A percentile compares a stretch with the other conserved stretches of the same genome.
Conservation (phyloP, 2,329 filamentous ascomycete species). For the Phaeosphaeriaceae sp. region DNA sequence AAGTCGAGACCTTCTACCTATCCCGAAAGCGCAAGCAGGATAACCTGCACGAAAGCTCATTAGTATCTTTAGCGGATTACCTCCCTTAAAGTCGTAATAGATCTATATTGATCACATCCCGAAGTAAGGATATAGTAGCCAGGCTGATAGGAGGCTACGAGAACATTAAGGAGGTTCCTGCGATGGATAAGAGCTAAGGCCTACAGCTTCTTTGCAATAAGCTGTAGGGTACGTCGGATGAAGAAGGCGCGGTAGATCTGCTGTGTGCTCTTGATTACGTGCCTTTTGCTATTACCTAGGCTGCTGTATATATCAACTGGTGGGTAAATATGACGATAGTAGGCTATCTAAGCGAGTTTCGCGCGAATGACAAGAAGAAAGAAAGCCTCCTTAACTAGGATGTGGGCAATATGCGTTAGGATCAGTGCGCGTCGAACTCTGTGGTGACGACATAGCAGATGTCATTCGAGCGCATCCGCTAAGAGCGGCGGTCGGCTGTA, state of each 20-base stretch:
- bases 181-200: constrained; percentile 23
- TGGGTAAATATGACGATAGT: constrained; percentile 23
- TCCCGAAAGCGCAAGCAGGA: constrained; percentile 2
- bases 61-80: constrained; percentile 22
- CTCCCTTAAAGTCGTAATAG: constrained; percentile 41
- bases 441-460: constrained; percentile 48
- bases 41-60: neutral
- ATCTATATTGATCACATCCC: constrained; percentile 42
- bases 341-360: constrained; percentile 15
- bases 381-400: no score
- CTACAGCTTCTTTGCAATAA: constrained; percentile 15
- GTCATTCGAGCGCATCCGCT: constrained; percentile 42
- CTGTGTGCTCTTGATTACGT: constrained; percentile 33
- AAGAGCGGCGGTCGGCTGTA: constrained; percentile 41
- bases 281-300: constrained; percentile 17
- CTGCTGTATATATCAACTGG: constrained; percentile 27
- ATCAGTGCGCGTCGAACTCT: constrained; percentile 44
- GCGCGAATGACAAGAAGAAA: constrained; percentile 36
- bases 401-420: constrained; percentile 39
- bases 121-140: constrained; percentile 16
- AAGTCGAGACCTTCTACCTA: constrained; percentile 40
- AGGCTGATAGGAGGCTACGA: constrained; percentile 18
- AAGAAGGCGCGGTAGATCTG: constrained; percentile 23
- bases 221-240: constrained; percentile 12
- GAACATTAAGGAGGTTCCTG: constrained; percentile 29